These are phyloP conservation scores for Erodium chrysanthum DNA, from an alignment of 441 rosid genomes.

Conservation along the genomic window DNA sequence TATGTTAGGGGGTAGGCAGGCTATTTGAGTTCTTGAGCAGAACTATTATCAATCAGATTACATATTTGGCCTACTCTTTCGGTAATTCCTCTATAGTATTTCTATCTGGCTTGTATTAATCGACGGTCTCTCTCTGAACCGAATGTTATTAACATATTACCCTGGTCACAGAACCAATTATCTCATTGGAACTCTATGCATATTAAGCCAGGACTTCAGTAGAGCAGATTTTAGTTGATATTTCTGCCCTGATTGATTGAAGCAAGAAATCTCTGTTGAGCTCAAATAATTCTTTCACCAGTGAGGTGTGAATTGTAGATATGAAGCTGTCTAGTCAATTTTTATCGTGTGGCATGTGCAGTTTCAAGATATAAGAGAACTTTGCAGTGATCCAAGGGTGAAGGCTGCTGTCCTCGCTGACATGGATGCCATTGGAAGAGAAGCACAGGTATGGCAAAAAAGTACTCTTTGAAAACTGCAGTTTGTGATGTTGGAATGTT, in stretches of 20 bases:
- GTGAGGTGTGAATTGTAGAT: background rate
- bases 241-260: background rate
- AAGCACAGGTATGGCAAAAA: constrained; percentile 54
- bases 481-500: background rate
- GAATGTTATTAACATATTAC: background rate
- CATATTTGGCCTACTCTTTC: background rate
- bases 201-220: background rate
- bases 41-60: background rate
- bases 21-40: background rate
- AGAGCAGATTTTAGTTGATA: background rate
- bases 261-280: background rate
- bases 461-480: background rate
- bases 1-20: background rate
- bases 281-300: background rate
- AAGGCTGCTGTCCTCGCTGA: constrained; percentile 74
- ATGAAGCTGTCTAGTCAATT: constrained; percentile 10
- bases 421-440: constrained; percentile 77
- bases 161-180: background rate
- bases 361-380: constrained; percentile 52
- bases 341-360: constrained; percentile 19
- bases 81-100: background rate
- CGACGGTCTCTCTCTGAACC: background rate
- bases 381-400: constrained; percentile 64
- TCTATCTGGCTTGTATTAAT: background rate
- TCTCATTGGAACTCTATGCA: background rate